A percentile compares a stretch with the other conserved stretches of the same genome.
phyloP scores from a whole-genome alignment of 108 stramenopile species.

The Discostella pseudostelligera region DNA sequence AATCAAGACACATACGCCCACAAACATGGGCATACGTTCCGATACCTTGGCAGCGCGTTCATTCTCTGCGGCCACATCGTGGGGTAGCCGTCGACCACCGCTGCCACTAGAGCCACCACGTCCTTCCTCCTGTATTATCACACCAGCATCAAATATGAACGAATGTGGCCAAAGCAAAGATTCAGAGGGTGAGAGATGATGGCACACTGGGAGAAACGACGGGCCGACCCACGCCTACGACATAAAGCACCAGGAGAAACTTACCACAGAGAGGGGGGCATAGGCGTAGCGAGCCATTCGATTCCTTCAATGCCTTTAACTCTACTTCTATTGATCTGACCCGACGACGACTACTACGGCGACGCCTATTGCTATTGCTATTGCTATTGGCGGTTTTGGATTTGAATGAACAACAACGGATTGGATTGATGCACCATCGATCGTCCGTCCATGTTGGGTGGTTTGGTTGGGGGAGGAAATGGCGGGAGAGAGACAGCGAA shows the following conservation, averaged over 20 bases:
- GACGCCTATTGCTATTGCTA: too few species aligned
- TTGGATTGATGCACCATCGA: too few species aligned
- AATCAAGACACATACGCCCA: conserved; percentile 79
- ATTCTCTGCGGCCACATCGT: conserved; percentile 26
- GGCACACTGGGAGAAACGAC: too few species aligned
- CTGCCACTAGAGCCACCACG: conserved; percentile 1
- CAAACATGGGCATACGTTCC: conserved; percentile 88
- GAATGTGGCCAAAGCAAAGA: too few species aligned
- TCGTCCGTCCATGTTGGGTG: too few species aligned
- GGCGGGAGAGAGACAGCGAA: too few species aligned
- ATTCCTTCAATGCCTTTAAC: neutral
- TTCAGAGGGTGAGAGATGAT: neutral
- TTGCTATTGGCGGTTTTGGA: too few species aligned
- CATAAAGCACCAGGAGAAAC: conserved; percentile 15
- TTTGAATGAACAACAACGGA: too few species aligned
- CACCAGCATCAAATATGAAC: neutral
- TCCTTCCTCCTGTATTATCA: conserved; percentile 29
- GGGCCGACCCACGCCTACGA: too few species aligned
- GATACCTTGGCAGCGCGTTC: conserved; percentile 64
- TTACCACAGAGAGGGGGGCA: conserved; percentile 84
- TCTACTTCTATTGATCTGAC: too few species aligned
- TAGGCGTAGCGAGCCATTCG: conserved; percentile 90
- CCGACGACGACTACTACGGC: too few species aligned
- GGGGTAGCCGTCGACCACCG: conserved; percentile 32
- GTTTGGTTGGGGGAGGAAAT: too few species aligned